Percentiles rank a stretch among this genome's conserved stretches.
These are phyloP conservation scores for Eimeria mitis DNA, from an alignment of 169 alveolate species.

Conservation along the genomic window DNA sequence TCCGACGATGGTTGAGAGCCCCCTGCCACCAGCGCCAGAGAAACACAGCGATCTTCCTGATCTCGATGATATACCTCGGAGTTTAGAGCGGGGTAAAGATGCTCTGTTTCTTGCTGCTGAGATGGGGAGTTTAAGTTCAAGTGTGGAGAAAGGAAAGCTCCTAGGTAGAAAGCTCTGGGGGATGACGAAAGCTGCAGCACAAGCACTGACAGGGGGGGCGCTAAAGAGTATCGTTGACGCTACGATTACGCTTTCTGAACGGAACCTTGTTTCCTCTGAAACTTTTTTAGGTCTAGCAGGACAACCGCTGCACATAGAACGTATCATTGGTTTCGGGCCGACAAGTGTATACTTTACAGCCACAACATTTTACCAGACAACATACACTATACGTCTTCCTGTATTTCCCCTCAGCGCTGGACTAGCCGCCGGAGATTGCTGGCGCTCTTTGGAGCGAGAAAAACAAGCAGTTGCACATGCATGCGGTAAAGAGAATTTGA, in stretches of 20 bases:
- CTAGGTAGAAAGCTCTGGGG: neutral
- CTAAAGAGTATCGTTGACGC: neutral
- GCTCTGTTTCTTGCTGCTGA: neutral
- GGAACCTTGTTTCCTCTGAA: neutral
- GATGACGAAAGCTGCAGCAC: neutral
- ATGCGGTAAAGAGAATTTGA: neutral
- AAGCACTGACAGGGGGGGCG: neutral
- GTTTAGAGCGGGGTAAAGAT: neutral
- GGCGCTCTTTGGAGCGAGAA: neutral
- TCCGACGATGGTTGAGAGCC: too few species aligned
- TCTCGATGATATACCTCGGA: neutral
- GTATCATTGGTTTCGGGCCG: neutral
- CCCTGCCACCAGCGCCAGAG: neutral
- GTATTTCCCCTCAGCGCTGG: neutral
- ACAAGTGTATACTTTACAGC: neutral
- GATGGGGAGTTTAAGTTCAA: too few species aligned
- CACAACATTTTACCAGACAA: too few species aligned
- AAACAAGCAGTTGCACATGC: neutral
- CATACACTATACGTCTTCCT: neutral
- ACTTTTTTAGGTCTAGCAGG: neutral
- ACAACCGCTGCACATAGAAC: neutral
- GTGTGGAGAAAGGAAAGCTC: too few species aligned
- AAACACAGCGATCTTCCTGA: neutral
- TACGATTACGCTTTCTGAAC: neutral
- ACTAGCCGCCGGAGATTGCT: neutral